Base-by-base conservation (phyloP, 345 rosid genomes). In the Arabidopsis suecica region DNA sequence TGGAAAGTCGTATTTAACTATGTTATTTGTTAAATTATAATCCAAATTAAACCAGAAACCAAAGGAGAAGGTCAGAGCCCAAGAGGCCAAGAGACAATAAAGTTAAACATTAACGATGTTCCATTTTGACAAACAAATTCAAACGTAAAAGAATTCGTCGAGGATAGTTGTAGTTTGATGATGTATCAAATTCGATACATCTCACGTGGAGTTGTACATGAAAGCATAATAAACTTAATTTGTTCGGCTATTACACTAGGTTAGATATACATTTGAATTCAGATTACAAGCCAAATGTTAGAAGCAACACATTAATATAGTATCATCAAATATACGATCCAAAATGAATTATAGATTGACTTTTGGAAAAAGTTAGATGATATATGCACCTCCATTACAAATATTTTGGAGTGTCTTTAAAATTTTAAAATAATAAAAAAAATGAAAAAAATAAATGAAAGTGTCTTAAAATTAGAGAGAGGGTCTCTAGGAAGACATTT, bases 221-320 rank as follows among this genome's bases (percentile, higher is more conserved):
- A 33, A 23, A 12, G 16, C 13, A 45, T 45, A 16, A 34, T 22
- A 9, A 11, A 34, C 22, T 22, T 44, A 9, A 13, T 22, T 33
- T 33, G 45, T 6, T 45, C 5, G 59, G 13, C 59, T 71, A 61
- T 37, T 36, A 36, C 38, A 48, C 9, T 71, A 61, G 61, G 32
- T 50, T 25, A 72, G 28, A 16, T 47, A 14, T 58, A 50, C 9
- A 34, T 13, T 33, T 3, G 61, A 37, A 61, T 22, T 23, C 11
- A 22, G 10, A 49, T 60, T 71, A 48, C 30, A 71, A 48, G 3
- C 10, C 5, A 38, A 5, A 48, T 49, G 13, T 37, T 14, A 12
- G 20, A 61, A 28, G 51, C 61, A 61, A 37, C 40, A 37, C 23
- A 37, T 14, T 34, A 34, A 9, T 2, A 25, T 37, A 18, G 50